phyloP scores from a whole-genome alignment of 2,329 filamentous ascomycete species.

The Colletotrichum sp. region DNA sequence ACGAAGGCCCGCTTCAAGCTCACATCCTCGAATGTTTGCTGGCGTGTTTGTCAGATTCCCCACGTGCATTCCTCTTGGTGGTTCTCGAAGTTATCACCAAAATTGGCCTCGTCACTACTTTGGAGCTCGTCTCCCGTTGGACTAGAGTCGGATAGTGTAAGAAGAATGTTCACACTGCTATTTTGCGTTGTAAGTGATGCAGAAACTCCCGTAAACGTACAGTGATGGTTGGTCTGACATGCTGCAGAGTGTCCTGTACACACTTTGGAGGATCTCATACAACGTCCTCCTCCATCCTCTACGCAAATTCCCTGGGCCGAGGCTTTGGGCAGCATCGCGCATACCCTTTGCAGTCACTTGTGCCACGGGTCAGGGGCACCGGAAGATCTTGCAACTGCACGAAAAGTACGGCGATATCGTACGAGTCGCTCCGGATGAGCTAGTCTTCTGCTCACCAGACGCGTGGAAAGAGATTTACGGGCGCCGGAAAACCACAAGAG shows the following conservation, averaged over 20 bases:
- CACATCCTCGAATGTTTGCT: neutral
- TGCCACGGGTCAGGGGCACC: neutral
- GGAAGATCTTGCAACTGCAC: slow-evolving; percentile 32
- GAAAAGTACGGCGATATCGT: slow-evolving; percentile 48
- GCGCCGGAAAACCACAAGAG: neutral
- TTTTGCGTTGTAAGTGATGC: neutral
- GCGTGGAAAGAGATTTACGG: slow-evolving; percentile 45
- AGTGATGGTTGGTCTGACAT: neutral
- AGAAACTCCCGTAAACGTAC: neutral
- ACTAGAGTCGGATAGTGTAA: neutral
- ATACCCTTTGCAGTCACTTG: neutral
- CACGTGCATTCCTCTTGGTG: neutral
- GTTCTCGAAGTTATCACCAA: neutral
- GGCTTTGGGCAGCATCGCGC: neutral
- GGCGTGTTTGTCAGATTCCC: neutral
- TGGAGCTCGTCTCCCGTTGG: neutral
- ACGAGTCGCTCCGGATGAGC: slow-evolving; percentile 48
- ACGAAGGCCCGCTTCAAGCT: neutral
- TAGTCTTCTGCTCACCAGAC: slow-evolving; percentile 40
- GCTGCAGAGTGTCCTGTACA: neutral
- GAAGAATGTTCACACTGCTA: neutral
- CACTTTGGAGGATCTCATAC: slow-evolving; percentile 7
- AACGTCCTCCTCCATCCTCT: slow-evolving; percentile 33
- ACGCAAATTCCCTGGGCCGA: slow-evolving; percentile 30
- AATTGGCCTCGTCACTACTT: neutral